A percentile compares a stretch with the other conserved stretches of the same genome.
Evolutionary conservation across 2,329 filamentous ascomycete species (phyloP).

Genomic region (Claviceps africana): DNA sequence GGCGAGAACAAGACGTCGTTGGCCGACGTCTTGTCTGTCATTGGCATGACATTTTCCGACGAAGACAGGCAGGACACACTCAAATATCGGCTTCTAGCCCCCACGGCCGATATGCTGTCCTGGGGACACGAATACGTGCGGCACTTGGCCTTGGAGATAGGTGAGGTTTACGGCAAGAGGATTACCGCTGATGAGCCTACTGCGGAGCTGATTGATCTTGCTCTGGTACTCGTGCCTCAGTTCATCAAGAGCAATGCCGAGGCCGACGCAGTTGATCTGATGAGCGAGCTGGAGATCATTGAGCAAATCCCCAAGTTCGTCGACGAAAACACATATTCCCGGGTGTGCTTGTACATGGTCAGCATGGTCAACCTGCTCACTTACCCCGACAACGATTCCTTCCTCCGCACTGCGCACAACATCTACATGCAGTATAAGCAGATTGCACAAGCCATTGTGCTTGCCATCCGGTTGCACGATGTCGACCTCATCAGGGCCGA

Average conservation of each 20-base stretch:
- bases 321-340: conserved; percentile 82
- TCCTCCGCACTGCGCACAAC: conserved; percentile 80
- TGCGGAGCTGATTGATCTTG: conserved; percentile 74
- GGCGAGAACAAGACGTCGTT: conserved; percentile 78
- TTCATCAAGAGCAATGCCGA: conserved; percentile 97
- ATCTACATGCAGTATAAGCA: conserved; percentile 93
- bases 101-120: conserved; percentile 81
- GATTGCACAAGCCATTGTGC: conserved; percentile 80
- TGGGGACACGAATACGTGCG: conserved; percentile 99
- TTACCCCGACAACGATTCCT: conserved; percentile 92
- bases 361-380: conserved; percentile 97
- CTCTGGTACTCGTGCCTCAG: conserved; percentile 73
- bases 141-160: conserved; percentile 89
- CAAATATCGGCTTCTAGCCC: conserved; percentile 83
- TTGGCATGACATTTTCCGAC: conserved; percentile 97
- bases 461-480: conserved; percentile 90
- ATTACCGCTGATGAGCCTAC: conserved; percentile 73
- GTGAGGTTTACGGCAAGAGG: conserved; percentile 81
- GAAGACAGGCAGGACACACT: conserved; percentile 92
- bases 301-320: conserved; percentile 79
- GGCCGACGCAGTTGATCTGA: conserved; percentile 89
- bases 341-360: conserved; percentile 95
- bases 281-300: conserved; percentile 96
- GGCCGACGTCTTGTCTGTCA: conserved; percentile 89
- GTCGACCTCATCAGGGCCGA: conserved; percentile 66